Conservation (phyloP, 148 eudicot species). For the Cornus kousa region DNA sequence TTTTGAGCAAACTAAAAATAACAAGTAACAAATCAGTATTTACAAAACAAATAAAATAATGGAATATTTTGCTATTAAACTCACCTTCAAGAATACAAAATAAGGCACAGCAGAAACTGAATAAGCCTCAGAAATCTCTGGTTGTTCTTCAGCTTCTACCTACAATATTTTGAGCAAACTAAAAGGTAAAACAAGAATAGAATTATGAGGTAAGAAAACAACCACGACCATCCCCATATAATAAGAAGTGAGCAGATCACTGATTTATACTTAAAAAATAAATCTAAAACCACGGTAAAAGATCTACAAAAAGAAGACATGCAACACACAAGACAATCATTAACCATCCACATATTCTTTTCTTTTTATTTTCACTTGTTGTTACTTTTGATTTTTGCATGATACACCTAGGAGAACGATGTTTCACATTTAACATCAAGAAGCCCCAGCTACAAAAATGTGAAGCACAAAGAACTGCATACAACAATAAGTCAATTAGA, state of each 20-base stretch:
- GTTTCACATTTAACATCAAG: not conserved
- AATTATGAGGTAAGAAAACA: not conserved
- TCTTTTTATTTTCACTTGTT: too few species aligned
- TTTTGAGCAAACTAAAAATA: not conserved
- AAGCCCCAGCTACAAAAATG: not conserved
- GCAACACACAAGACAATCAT: not conserved
- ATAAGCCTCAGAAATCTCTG: conserved; percentile 89
- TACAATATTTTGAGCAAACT: conserved; percentile 20
- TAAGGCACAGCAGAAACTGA: conserved; percentile 92
- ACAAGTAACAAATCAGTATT: not conserved
- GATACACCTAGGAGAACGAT: too few species aligned
- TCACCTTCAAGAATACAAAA: conserved; percentile 90
- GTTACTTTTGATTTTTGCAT: too few species aligned
- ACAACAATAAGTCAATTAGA: not conserved
- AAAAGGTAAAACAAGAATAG: not conserved
- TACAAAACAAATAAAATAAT: not conserved
- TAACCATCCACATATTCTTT: not conserved
- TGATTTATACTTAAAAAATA: not conserved
- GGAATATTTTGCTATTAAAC: not conserved
- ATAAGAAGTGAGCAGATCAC: not conserved
- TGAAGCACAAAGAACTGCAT: not conserved
- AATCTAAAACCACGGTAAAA: not conserved
- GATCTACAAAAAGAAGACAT: not conserved
- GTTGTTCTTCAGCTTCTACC: conserved; percentile 99
- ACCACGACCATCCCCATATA: not conserved